Conservation (phyloP, 257 asterid genomes). For the Solanum piurae region DNA sequence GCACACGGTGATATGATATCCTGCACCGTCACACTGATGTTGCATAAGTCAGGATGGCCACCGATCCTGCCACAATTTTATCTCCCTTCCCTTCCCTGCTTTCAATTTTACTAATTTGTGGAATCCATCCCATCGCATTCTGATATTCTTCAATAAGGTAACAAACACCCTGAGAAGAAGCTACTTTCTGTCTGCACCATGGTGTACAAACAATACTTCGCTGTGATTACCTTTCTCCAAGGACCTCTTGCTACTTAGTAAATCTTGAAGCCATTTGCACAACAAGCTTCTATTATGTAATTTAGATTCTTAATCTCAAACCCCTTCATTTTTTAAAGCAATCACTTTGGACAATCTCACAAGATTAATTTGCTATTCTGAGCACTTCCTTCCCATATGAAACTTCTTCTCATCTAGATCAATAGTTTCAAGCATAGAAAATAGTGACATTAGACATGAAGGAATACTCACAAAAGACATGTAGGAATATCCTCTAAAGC, state of each 20-base stretch:
- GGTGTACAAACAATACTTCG: background rate
- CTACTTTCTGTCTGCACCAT: background rate
- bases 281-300: background rate
- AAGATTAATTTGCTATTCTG: background rate
- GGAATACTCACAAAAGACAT: background rate
- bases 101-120: background rate
- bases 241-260: background rate
- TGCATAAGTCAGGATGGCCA: background rate
- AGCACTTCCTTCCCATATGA: background rate
- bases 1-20: background rate
- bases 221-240: background rate
- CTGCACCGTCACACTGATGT: background rate
- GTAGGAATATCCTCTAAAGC: background rate
- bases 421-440: background rate
- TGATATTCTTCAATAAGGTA: background rate
- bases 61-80: background rate
- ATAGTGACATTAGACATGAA: background rate
- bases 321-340: background rate
- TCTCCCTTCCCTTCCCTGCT: background rate
- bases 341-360: background rate
- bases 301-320: background rate
- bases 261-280: background rate
- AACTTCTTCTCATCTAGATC: background rate
- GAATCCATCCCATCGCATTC: background rate
- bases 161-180: background rate